These are phyloP conservation scores for Acacia crassicarpa DNA, from an alignment of 306 rosid genomes.

Conservation along the genomic window DNA sequence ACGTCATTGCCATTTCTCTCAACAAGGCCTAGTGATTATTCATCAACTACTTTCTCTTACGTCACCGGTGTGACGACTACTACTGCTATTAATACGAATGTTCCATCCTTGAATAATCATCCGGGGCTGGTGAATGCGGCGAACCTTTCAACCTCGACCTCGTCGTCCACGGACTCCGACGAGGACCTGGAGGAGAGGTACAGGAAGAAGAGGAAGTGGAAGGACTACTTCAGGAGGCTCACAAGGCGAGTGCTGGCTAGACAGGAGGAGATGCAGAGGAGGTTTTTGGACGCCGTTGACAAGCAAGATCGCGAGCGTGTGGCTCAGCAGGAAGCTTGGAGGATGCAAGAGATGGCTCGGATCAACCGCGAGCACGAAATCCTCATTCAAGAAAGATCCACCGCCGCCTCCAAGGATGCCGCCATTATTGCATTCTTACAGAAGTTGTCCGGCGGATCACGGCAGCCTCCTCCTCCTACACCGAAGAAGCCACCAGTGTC, in stretches of 20 bases:
- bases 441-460: slow-evolving; percentile 34
- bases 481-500: neutral
- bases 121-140: slow-evolving; percentile 36
- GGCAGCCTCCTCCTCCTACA: neutral
- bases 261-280: slow-evolving; percentile 81
- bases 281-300: slow-evolving; percentile 67
- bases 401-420: slow-evolving; percentile 66
- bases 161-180: slow-evolving; percentile 78
- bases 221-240: slow-evolving; percentile 60
- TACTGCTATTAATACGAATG: neutral
- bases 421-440: slow-evolving; percentile 71
- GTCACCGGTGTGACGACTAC: slow-evolving; percentile 29
- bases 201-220: slow-evolving; percentile 77
- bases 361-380: slow-evolving; percentile 64
- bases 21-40: slow-evolving; percentile 35
- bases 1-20: slow-evolving; percentile 12
- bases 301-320: slow-evolving; percentile 62
- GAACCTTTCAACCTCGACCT: slow-evolving; percentile 49
- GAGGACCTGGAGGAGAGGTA: slow-evolving; percentile 58
- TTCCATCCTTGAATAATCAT: slow-evolving; percentile 57
- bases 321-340: slow-evolving; percentile 67
- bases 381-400: slow-evolving; percentile 69
- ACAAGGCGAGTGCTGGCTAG: slow-evolving; percentile 63
- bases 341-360: slow-evolving; percentile 63
- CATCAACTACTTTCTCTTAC: slow-evolving; percentile 34